Conservation (phyloP, 208 protist species). For the Herpetomonas tarakana region DNA sequence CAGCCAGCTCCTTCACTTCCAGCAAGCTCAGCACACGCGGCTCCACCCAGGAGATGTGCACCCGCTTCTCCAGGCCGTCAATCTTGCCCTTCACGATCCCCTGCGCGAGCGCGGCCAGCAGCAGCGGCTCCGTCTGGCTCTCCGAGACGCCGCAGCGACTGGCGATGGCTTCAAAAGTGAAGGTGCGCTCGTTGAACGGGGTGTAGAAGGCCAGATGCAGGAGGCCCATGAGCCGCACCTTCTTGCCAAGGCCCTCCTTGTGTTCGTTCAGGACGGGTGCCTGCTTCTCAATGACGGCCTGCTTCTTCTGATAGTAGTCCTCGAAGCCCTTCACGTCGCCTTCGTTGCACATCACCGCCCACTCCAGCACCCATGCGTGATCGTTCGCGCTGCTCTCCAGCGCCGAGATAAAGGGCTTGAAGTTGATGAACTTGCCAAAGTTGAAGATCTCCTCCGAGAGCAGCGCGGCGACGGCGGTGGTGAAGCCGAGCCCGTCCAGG, state of each 20-base stretch:
- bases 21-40: slow-evolving; percentile 79
- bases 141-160: slow-evolving; percentile 58
- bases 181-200: slow-evolving; percentile 88
- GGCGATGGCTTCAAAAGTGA: slow-evolving; percentile 75
- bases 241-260: slow-evolving; percentile 42
- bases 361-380: slow-evolving; percentile 69
- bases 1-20: slow-evolving; percentile 70
- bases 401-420: slow-evolving; percentile 31
- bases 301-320: slow-evolving; percentile 41
- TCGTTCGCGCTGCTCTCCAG: slow-evolving; percentile 25
- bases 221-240: slow-evolving; percentile 94
- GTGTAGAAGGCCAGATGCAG: slow-evolving; percentile 95
- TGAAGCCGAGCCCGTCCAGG: slow-evolving; percentile 59
- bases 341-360: slow-evolving; percentile 75
- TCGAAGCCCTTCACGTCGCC: slow-evolving; percentile 76
- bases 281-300: slow-evolving; percentile 25
- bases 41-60: slow-evolving; percentile 89
- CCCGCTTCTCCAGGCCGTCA: slow-evolving; percentile 84
- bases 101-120: slow-evolving; percentile 94
- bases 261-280: slow-evolving; percentile 24
- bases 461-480: slow-evolving; percentile 70
- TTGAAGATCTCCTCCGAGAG: slow-evolving; percentile 86
- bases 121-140: slow-evolving; percentile 89
- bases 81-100: slow-evolving; percentile 93
- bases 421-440: slow-evolving; percentile 85